Evolutionary conservation across 148 eudicot genomes (phyloP).

Genomic region (Diospyros kaki): DNA sequence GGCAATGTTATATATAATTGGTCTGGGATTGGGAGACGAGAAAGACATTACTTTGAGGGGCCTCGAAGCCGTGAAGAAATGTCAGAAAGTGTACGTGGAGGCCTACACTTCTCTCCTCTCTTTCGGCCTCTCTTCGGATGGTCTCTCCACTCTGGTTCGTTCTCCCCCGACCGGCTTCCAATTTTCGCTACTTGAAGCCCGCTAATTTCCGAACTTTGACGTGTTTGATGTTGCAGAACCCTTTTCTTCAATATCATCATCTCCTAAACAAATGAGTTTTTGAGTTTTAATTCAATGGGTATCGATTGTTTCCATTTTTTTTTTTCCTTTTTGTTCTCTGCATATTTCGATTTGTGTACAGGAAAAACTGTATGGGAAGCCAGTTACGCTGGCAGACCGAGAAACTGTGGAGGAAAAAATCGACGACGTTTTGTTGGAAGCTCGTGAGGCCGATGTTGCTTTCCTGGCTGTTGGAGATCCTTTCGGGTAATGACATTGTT

Average conservation of each 20-base stretch:
- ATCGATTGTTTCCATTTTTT: background rate
- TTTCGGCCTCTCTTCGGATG: conserved; percentile 69
- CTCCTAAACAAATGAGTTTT: background rate
- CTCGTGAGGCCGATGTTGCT: conserved; percentile 63
- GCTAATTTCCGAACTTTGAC: background rate
- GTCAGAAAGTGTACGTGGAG: conserved; percentile 69
- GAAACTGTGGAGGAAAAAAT: conserved; percentile 93
- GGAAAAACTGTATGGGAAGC: conserved; percentile 78
- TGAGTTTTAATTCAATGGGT: background rate
- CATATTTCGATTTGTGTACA: conserved; percentile 15
- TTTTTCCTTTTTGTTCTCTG: background rate
- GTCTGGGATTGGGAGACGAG: conserved; percentile 84
- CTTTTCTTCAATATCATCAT: background rate
- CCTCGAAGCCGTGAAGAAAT: conserved; percentile 66
- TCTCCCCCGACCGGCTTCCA: background rate
- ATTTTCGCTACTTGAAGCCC: background rate
- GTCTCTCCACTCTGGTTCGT: conserved; percentile 59
- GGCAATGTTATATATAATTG: conserved; percentile 65
- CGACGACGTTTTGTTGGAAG: conserved; percentile 63
- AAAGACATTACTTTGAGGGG: conserved; percentile 86
- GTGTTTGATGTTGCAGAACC: background rate
- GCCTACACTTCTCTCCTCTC: conserved; percentile 94
- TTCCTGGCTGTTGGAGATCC: conserved; percentile 97
- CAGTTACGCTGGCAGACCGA: conserved; percentile 68
- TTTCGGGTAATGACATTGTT: conserved; percentile 56